These are phyloP conservation scores for Pythium dissimile DNA, from an alignment of 352 stramenopile genomes.

Conservation along the genomic window DNA sequence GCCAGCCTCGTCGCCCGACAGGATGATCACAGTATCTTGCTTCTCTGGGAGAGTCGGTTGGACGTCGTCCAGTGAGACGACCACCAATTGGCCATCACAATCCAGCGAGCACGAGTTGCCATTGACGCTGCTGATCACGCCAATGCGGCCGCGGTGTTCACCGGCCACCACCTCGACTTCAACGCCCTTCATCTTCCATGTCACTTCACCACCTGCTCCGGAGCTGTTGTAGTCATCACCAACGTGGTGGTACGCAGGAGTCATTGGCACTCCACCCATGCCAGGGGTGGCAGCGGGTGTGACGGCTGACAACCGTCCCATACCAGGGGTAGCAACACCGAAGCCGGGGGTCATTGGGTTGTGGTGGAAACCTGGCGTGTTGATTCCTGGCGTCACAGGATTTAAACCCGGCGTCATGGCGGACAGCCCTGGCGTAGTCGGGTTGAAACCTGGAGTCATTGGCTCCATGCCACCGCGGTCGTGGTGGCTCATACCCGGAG, in stretches of 20 bases:
- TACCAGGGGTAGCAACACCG: constrained; percentile 61
- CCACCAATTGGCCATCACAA: constrained; percentile 69
- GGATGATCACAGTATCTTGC: constrained; percentile 85
- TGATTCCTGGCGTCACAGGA: constrained; percentile 76
- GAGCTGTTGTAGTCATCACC: constrained; percentile 36
- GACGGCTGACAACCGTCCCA: constrained; percentile 63
- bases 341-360: constrained; percentile 88
- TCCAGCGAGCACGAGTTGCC: constrained; percentile 76
- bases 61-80: constrained; percentile 59
- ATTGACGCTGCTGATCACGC: constrained; percentile 71
- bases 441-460: constrained; percentile 86
- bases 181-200: constrained; percentile 87
- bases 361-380: constrained; percentile 80
- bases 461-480: constrained; percentile 76
- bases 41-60: constrained; percentile 82
- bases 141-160: constrained; percentile 64
- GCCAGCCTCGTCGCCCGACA: constrained; percentile 82
- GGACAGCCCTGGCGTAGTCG: constrained; percentile 74
- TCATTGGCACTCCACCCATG: constrained; percentile 74
- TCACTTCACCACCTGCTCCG: constrained; percentile 56
- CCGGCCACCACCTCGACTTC: constrained; percentile 74
- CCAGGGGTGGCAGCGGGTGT: constrained; percentile 72
- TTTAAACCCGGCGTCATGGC: constrained; percentile 81
- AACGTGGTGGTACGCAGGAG: constrained; percentile 63
- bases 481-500: constrained; percentile 64